Evolutionary conservation across 257 asterid species (phyloP), one percentile per base, ranked within the genome.

Genomic region (Henckelia pumila): DNA sequence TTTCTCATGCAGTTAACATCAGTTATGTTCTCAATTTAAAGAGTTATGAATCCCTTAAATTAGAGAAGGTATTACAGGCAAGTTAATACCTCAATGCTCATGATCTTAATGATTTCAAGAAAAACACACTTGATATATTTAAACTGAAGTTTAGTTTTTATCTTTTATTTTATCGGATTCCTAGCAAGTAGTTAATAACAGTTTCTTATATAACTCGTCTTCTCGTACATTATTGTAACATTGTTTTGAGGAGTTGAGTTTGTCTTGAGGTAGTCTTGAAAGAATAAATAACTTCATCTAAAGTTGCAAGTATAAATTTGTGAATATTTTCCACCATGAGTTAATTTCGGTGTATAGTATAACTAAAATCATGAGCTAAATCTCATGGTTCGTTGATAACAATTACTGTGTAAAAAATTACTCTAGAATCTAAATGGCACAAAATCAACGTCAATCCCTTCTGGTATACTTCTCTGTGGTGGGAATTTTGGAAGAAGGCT

Each of bases 401-500:
- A 14, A 11, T 44, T 14, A 44, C 53, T 3, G 53, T 44, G 53
- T 2, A 7, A 22, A 35, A 59, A 16, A 6, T 59, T 2, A 9
- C 17, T 16, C 64, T 66, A 85, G 57, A 82, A 68, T 57, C 79
- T 79, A n/a, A 86, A 84, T n/a, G 69, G 81, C 20, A 86, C 80
- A 24, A 81, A 74, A 44, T 71, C 71, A 19, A 71, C 22, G 52
- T 79, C 83, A 37, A 86, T 79, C 3, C 77, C 88, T 69, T 78
- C 61, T 26, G 94, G 96, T 32, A 81, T 71, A 9, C 56, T 69
- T 49, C 72, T 78, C 9, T 69, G 79, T 2, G 80, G 66, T 25
- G 89, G 91, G 63, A 76, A 77, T 56, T 75, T 75, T 1, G 96
- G 89, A 28, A 84, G 88, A 60, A 66, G 50, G 49, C 29, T 37